Base-by-base conservation (phyloP, 2,329 filamentous ascomycete genomes). In the Aureobasidium uvarum region DNA sequence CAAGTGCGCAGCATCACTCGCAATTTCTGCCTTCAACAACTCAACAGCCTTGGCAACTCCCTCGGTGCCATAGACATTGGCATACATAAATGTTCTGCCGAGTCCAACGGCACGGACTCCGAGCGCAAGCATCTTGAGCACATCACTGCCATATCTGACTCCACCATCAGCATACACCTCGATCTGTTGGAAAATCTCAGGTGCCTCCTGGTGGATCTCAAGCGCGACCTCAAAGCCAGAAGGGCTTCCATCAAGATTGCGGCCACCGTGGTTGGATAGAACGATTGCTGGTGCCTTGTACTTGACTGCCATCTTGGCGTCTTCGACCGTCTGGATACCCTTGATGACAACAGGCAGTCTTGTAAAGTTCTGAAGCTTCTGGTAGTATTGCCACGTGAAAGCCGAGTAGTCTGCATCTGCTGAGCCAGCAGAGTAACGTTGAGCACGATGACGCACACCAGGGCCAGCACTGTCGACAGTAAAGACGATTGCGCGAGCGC, bases 121-220 rank as follows among this genome's bases (percentile, higher is more conserved):
- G 0, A 90, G 76, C 59, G 85, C 87, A 11, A 90, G 71, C 0
- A 85, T 86, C 73, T 90, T 90, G 69, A 90, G 81, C 3, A 90
- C 83, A 71, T 90, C 87, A 0, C 85, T 85, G 0, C 88, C 88
- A 18, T 86, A 77, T 23, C 81, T 80, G 33, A 90, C 80, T 0
- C 88, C 88, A 0, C 87, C 86, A 68, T 90, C 87, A 3, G 90
- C 77, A 59, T 83, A 85, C 0, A 90, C 82, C 70, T 89, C 84
- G 72, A 89, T 79, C 62, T 76, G 75, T 31, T 82, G 80, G 63
- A 89, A 85, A 0, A 90, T 79, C 62, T 84, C 78, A 0, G 87
- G 86, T 46, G 83, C 85, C 68, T 82, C 83, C 69, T 81, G 81
- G 66, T 86, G 85, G 66, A 90, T 78, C 74, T 90, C 87, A 0